Evolutionary conservation across 2,329 filamentous ascomycete genomes (phyloP), one percentile per base, ranked within the genome.

Genomic region (Aspergillus intermedius): DNA sequence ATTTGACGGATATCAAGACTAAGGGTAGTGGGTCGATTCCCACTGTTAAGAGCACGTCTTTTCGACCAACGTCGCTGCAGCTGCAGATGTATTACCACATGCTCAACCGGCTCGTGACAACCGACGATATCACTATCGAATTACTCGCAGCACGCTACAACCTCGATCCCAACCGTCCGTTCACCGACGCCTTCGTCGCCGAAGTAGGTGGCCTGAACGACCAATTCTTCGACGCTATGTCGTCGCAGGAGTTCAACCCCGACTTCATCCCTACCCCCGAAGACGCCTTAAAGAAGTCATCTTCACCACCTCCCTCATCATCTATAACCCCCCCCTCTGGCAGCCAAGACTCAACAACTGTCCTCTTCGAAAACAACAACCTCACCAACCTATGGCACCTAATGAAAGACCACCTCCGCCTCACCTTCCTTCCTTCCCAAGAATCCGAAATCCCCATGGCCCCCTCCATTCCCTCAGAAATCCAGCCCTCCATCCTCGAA

Each of bases 1-100:
- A 94, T 65, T 73, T 98, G 44, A 84, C 83, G 0, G 93, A 98
- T 59, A 82, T 95, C 54, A 98, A 98, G 68, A 97, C 91, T 0
- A 80, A 91, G 43, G 65, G 54, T 4, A 81, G 78, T 3, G 74
- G 71, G n/a, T 78, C 76, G 2, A 63, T 88, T 2, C 88, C 90
- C 1, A 76, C 79, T 1, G 60, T 71, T 22, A 68, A 65, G 48
- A 80, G 82, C 19, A 73, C 81, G 1, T 80, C 83, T 0, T 76
- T 88, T 41, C 80, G 86, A 9, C 88, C 88, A 0, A 88, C 90
- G 0, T 82, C 85, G 58, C 84, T 96, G 51, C 93, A 98, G 64
- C 75, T 97, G 0, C 90, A 94, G 68, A 74, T 97, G 0, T 98
- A 97, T 63, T 90, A 91, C 56, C 83, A 84, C 22, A 82, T 97